Conservation (phyloP, 2,329 filamentous ascomycete species). For the Blastomyces silverae region DNA sequence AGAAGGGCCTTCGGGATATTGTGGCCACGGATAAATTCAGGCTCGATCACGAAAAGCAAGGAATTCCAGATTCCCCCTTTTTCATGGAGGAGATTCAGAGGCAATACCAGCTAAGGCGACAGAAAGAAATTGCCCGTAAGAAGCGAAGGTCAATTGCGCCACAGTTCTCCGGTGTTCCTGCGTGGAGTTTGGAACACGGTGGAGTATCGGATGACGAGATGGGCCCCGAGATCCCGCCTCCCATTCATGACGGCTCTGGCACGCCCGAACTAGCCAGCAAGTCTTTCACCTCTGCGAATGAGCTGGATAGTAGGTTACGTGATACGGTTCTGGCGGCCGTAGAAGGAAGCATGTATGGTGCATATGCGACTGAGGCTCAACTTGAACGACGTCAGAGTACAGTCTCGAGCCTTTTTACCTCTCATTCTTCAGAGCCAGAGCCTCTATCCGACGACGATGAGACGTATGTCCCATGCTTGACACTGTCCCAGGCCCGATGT, state of each 20-base stretch:
- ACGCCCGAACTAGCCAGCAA: constrained; percentile 50
- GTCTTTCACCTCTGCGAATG: constrained; percentile 48
- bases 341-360: constrained; percentile 70
- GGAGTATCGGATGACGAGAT: constrained; percentile 51
- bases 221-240: constrained; percentile 29
- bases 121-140: constrained; percentile 54
- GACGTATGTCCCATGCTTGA: constrained; percentile 90
- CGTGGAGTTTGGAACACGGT: constrained; percentile 81
- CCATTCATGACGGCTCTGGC: constrained; percentile 48
- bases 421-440: constrained; percentile 41
- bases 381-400: constrained; percentile 71
- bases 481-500: constrained; percentile 69
- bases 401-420: constrained; percentile 57
- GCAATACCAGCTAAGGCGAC: constrained; percentile 28
- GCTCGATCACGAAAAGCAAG: constrained; percentile 66
- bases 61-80: constrained; percentile 61
- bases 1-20: constrained; percentile 76
- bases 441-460: constrained; percentile 60
- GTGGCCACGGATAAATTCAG: constrained; percentile 74
- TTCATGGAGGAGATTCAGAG: constrained; percentile 41
- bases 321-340: constrained; percentile 48
- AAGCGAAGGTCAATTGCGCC: constrained; percentile 53
- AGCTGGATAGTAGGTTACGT: constrained; percentile 25
- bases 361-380: constrained; percentile 55
- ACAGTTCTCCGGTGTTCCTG: constrained; percentile 51